Evolutionary conservation across 2,329 filamentous ascomycete genomes (phyloP), one percentile per base, ranked within the genome.

Genomic region (Cercospora sp.): DNA sequence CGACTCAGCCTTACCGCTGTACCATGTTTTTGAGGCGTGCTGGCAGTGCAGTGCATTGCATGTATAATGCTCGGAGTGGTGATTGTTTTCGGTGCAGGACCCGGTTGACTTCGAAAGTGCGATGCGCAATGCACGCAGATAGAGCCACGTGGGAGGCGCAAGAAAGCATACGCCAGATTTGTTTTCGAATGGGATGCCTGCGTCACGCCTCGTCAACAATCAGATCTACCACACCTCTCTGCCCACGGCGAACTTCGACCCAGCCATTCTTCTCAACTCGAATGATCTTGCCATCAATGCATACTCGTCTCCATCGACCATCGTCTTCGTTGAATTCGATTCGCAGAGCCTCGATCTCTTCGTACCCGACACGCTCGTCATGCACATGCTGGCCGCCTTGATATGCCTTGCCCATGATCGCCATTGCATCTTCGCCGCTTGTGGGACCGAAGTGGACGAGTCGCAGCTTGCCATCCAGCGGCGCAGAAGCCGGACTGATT

Each of bases 281-380:
- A 3, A 97, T 87, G 74, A 97, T 96, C 63, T 90, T 93, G 3
- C 94, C 94, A 79, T 98, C 94, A n/a, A 98, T 84, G 78, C 94
- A 98, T 13, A 97, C 86, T 75, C 94, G 88, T 69, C 94, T 85
- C 93, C 93, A 97, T 63, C 88, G 83, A 0, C 82, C 83, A n/a
- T 92, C 88, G 16, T 86, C 82, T 75, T 95, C 91, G 1, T 82
- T 70, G 40, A 92, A 88, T 16, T 86, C 84, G 58, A 97, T 88
- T 67, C 81, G 84, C 18, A 97, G 72, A 62, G 86, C 86, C 2
- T 90, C 86, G 6, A 95, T 84, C 64, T 87, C 85, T 18, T 91
- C 87, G 77, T 97, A 97, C 0, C 84, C 84, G 0, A 97, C 90
- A 16, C 78, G 74, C 18, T 83, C 79, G 55, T 88, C 82, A 1